These are phyloP conservation scores for Coniella lustricola DNA, from an alignment of 2,329 filamentous ascomycete species.

Conservation along the genomic window DNA sequence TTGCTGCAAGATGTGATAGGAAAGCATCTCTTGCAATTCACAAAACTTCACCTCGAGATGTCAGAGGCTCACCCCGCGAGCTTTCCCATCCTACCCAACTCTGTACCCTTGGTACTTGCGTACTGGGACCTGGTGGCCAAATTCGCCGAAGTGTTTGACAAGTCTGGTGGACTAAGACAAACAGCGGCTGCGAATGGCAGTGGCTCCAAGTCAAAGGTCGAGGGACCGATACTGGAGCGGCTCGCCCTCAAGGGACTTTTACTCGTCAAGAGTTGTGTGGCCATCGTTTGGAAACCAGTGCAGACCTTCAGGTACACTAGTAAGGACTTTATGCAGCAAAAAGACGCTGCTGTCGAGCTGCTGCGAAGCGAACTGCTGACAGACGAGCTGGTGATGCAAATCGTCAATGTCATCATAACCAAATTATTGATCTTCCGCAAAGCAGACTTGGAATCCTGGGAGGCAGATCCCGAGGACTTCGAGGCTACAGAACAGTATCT, in stretches of 20 bases:
- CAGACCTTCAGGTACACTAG: constrained; percentile 81
- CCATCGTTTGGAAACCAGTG: constrained; percentile 73
- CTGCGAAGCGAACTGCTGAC: constrained; percentile 71
- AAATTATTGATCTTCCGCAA: constrained; percentile 83
- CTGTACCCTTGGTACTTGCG: constrained; percentile 65
- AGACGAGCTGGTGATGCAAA: constrained; percentile 67
- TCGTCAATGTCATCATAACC: constrained; percentile 79
- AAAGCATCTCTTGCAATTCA: constrained; percentile 82
- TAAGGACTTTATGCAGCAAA: constrained; percentile 67
- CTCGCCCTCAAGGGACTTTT: constrained; percentile 78
- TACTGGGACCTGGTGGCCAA: constrained; percentile 81
- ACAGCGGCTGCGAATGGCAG: constrained; percentile 27
- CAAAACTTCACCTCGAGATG: constrained; percentile 88
- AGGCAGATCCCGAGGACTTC: constrained; percentile 93
- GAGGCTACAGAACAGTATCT: constrained; percentile 82
- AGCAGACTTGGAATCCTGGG: constrained; percentile 83
- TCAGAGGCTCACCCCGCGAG: constrained; percentile 70
- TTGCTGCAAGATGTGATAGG: constrained; percentile 59
- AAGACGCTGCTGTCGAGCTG: constrained; percentile 58
- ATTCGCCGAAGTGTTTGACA: constrained; percentile 67
- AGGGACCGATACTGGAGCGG: constrained; percentile 65
- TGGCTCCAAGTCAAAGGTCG: constrained; percentile 42
- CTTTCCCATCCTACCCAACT: constrained; percentile 76
- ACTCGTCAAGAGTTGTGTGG: constrained; percentile 73
- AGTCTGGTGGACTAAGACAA: constrained; percentile 49